phyloP scores from a whole-genome alignment of 495 filamentous ascomycete genomes.

The Beverwykella pulmonaria region DNA sequence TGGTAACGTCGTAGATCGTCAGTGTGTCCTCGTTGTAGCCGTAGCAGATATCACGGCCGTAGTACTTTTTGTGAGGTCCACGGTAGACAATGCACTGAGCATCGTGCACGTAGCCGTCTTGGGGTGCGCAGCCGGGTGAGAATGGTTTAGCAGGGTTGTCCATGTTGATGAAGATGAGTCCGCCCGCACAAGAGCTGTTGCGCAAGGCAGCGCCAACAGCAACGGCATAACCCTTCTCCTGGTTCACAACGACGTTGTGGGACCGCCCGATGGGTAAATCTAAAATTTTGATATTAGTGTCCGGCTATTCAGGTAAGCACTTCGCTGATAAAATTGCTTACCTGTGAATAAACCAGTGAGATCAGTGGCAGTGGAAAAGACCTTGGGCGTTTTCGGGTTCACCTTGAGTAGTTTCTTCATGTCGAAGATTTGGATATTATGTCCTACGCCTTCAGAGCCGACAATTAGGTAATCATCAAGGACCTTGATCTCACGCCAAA shows the following conservation, averaged over 20 bases:
- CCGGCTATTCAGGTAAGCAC: too few relatives aligned
- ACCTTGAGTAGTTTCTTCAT: slow-evolving; percentile 39
- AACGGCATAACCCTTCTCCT: slow-evolving; percentile 54
- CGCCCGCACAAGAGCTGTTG: slow-evolving; percentile 51
- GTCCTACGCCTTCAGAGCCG: slow-evolving; percentile 25
- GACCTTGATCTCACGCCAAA: slow-evolving; percentile 36
- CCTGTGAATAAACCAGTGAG: slow-evolving; percentile 42
- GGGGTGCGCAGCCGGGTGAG: slow-evolving; percentile 54
- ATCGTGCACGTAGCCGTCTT: slow-evolving; percentile 64
- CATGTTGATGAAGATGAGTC: slow-evolving; percentile 58
- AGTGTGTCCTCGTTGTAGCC: slow-evolving; percentile 57
- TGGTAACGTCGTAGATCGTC: slow-evolving; percentile 59
- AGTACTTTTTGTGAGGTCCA: slow-evolving; percentile 57
- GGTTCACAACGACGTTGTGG: slow-evolving; percentile 47
- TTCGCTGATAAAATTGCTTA: background rate
- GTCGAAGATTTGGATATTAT: slow-evolving; percentile 43
- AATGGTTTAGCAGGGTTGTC: slow-evolving; percentile 49
- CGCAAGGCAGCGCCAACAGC: slow-evolving; percentile 55
- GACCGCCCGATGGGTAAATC: slow-evolving; percentile 49
- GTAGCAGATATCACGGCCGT: slow-evolving; percentile 61
- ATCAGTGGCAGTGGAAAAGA: slow-evolving; percentile 42
- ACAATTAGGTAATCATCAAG: slow-evolving; percentile 20
- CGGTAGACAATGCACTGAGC: slow-evolving; percentile 62
- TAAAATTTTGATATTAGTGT: too few relatives aligned
- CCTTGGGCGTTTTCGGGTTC: slow-evolving; percentile 38